Percentiles rank a stretch among this genome's conserved stretches.
Evolutionary conservation across 257 asterid genomes (phyloP).

Genomic region (Solanum pennellii): DNA sequence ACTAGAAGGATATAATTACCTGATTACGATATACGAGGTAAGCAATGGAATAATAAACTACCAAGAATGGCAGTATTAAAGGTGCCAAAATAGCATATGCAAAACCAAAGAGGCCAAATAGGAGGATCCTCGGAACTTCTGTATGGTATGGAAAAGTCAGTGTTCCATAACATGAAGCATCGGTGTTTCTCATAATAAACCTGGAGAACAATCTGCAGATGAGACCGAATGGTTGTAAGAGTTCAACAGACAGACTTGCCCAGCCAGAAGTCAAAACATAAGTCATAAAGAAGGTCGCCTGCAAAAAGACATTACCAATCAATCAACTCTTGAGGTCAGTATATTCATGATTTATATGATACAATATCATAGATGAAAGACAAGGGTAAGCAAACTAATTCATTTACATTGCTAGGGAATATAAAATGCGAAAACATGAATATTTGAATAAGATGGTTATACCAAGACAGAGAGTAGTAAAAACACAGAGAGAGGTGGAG

Average conservation of each 20-base stretch:
- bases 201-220: slow-evolving; percentile 40
- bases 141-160: slow-evolving; percentile 74
- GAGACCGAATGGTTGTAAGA: slow-evolving; percentile 62
- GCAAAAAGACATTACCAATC: slow-evolving; percentile 9
- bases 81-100: slow-evolving; percentile 73
- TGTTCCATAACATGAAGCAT: slow-evolving; percentile 26
- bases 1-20: slow-evolving; percentile 19
- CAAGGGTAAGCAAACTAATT: background rate
- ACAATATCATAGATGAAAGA: background rate
- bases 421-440: background rate
- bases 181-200: slow-evolving; percentile 30
- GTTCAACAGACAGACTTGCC: slow-evolving; percentile 76
- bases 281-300: slow-evolving; percentile 86
- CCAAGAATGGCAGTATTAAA: slow-evolving; percentile 63
- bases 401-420: background rate
- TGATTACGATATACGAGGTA: slow-evolving; percentile 76
- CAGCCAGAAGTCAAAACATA: slow-evolving; percentile 88
- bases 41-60: slow-evolving; percentile 71
- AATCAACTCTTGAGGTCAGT: background rate
- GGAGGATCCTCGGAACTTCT: slow-evolving; percentile 71
- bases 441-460: background rate
- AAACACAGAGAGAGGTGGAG: background rate
- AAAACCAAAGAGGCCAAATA: slow-evolving; percentile 31
- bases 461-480: background rate
- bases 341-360: background rate